Evolutionary conservation across 352 stramenopile species (phyloP).

Genomic region (Peronospora destructor): DNA sequence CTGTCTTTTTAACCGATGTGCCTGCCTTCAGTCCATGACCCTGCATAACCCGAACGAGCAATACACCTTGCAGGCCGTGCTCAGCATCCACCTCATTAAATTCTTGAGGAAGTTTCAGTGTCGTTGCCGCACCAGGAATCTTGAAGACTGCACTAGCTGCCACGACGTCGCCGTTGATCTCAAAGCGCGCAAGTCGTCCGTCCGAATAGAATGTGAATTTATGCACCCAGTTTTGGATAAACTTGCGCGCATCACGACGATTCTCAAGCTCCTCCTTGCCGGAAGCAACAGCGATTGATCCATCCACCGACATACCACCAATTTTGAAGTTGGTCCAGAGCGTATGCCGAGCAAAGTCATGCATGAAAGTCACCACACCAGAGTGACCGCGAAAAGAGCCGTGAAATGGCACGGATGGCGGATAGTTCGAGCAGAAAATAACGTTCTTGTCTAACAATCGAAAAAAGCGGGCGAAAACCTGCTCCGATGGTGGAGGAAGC

Average conservation of each 20-base stretch:
- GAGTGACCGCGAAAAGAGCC: conserved; percentile 67
- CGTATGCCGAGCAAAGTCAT: conserved; percentile 73
- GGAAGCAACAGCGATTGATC: conserved; percentile 73
- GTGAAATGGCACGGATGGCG: conserved; percentile 82
- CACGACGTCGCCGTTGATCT: conserved; percentile 85
- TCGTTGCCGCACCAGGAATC: conserved; percentile 73
- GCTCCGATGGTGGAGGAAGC: conserved; percentile 72
- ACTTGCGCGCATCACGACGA: conserved; percentile 71
- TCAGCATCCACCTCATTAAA: conserved; percentile 84
- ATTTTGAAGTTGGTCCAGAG: conserved; percentile 87
- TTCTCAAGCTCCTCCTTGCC: conserved; percentile 86
- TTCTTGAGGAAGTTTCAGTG: conserved; percentile 81
- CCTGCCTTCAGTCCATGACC: conserved; percentile 71
- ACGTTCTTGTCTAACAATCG: conserved; percentile 78
- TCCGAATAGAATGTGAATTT: conserved; percentile 87
- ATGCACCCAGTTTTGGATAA: conserved; percentile 87
- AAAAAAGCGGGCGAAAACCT: conserved; percentile 86
- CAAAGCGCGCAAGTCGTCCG: conserved; percentile 73
- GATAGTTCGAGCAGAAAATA: conserved; percentile 86
- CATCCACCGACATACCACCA: conserved; percentile 73
- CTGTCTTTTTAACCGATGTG: conserved; percentile 52
- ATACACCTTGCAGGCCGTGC: conserved; percentile 52
- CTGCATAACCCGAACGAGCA: conserved; percentile 79
- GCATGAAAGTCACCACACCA: conserved; percentile 70
- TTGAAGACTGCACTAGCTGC: conserved; percentile 84